phyloP scores from a whole-genome alignment of 73 alveolate species.

The Effrenium voratum region DNA sequence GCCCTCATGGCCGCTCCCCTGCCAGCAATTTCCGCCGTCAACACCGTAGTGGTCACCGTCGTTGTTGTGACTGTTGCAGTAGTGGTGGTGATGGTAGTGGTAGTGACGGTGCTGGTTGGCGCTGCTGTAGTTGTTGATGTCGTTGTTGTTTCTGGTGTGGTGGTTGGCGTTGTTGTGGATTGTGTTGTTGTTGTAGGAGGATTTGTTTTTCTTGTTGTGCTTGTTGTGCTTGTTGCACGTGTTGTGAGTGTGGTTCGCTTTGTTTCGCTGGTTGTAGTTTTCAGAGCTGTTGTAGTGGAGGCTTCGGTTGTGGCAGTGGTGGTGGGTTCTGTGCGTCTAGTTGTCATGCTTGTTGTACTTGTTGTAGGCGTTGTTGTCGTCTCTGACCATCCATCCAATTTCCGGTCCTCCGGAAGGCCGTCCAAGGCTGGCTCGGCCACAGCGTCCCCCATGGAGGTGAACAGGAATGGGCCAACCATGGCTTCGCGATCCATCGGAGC shows the following conservation, averaged over 20 bases:
- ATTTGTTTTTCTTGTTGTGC: background rate
- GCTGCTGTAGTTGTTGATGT: background rate
- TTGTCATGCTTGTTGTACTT: background rate
- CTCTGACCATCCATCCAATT: slow-evolving; percentile 20
- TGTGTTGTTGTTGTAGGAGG: background rate
- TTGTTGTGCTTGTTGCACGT: background rate
- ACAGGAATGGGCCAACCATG: slow-evolving; percentile 24
- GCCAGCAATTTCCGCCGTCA: background rate
- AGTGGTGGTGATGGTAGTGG: background rate
- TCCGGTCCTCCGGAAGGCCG: slow-evolving; percentile 11
- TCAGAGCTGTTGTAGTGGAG: background rate
- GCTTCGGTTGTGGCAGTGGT: background rate
- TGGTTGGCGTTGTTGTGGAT: background rate
- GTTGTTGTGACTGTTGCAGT: background rate
- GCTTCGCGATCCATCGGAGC: slow-evolving; percentile 21
- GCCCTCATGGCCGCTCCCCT: background rate
- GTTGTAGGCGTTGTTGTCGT: background rate
- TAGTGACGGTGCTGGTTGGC: background rate
- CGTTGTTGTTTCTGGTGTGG: background rate
- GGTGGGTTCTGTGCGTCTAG: background rate
- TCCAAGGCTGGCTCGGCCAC: background rate
- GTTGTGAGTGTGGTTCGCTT: background rate
- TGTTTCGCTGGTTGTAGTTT: background rate
- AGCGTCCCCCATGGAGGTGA: slow-evolving; percentile 7
- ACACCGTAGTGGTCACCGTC: slow-evolving; percentile 1